Percentiles rank a stretch among this genome's conserved stretches.
phyloP scores from a whole-genome alignment of 2,329 filamentous ascomycete species.

The Apiospora marii region DNA sequence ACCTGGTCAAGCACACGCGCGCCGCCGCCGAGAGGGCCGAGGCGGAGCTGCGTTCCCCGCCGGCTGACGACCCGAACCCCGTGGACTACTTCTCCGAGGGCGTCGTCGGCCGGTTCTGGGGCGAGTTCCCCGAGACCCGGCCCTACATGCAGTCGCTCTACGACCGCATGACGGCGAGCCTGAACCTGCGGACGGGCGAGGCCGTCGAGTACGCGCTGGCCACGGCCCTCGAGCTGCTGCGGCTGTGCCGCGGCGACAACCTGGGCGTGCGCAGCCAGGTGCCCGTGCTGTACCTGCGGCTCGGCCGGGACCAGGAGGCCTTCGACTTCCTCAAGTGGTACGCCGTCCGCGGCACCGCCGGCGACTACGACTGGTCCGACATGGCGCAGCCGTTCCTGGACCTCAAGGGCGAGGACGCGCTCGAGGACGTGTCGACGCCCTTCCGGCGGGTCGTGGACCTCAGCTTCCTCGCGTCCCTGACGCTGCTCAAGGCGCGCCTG shows the following conservation, averaged over 20 bases:
- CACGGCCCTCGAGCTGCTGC: slow-evolving; percentile 31
- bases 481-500: slow-evolving; percentile 33
- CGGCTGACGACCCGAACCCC: slow-evolving; percentile 16
- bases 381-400: slow-evolving; percentile 61
- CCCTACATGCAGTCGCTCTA: slow-evolving; percentile 31
- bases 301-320: slow-evolving; percentile 37
- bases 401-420: slow-evolving; percentile 70
- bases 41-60: slow-evolving; percentile 26
- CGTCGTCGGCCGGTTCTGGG: slow-evolving; percentile 25
- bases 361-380: slow-evolving; percentile 47
- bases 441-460: slow-evolving; percentile 20
- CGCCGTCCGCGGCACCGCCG: neutral
- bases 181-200: slow-evolving; percentile 31
- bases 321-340: slow-evolving; percentile 38
- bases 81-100: slow-evolving; percentile 27
- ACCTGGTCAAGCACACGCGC: slow-evolving; percentile 28
- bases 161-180: slow-evolving; percentile 27
- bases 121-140: slow-evolving; percentile 14
- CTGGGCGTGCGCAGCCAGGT: slow-evolving; percentile 31
- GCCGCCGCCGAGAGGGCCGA: slow-evolving; percentile 26
- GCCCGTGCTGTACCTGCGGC: slow-evolving; percentile 32
- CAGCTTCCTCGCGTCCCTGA: slow-evolving; percentile 27
- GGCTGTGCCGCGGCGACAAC: slow-evolving; percentile 33
- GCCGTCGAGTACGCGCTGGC: slow-evolving; percentile 32
- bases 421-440: slow-evolving; percentile 49